Evolutionary conservation across 2,329 filamentous ascomycete species (phyloP).

Genomic region (Colletotrichum caudatum): DNA sequence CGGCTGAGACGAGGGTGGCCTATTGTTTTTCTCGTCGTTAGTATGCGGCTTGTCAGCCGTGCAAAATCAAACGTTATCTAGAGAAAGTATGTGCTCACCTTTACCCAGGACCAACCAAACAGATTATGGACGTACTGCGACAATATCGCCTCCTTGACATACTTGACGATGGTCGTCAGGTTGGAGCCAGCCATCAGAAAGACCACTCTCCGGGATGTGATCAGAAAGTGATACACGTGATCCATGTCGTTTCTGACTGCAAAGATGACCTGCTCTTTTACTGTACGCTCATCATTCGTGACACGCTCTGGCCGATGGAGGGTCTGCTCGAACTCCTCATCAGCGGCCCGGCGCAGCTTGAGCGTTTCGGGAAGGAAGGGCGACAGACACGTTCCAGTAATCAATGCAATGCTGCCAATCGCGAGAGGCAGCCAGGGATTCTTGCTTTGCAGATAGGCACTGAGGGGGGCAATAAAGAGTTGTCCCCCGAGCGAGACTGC

Average conservation of each 20-base stretch:
- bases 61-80: neutral
- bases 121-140: constrained; percentile 66
- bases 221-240: constrained; percentile 56
- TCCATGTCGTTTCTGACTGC: constrained; percentile 46
- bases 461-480: constrained; percentile 55
- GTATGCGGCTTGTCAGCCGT: neutral
- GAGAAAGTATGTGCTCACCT: constrained; percentile 46
- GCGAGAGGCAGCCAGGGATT: constrained; percentile 57
- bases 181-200: constrained; percentile 54
- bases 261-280: constrained; percentile 44
- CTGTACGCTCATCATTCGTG: neutral
- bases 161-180: constrained; percentile 50
- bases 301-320: constrained; percentile 26
- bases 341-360: constrained; percentile 48
- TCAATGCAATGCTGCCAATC: constrained; percentile 49
- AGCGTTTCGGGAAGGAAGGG: constrained; percentile 59
- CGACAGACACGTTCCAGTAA: constrained; percentile 47
- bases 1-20: constrained; percentile 57
- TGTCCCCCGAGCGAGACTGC: constrained; percentile 54
- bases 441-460: constrained; percentile 54
- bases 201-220: constrained; percentile 54
- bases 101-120: constrained; percentile 62
- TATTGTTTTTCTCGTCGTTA: constrained; percentile 36
- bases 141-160: constrained; percentile 50
- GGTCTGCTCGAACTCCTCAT: constrained; percentile 43